Evolutionary conservation across 2,329 filamentous ascomycete genomes (phyloP).

Genomic region (Coniochaeta ligniaria): DNA sequence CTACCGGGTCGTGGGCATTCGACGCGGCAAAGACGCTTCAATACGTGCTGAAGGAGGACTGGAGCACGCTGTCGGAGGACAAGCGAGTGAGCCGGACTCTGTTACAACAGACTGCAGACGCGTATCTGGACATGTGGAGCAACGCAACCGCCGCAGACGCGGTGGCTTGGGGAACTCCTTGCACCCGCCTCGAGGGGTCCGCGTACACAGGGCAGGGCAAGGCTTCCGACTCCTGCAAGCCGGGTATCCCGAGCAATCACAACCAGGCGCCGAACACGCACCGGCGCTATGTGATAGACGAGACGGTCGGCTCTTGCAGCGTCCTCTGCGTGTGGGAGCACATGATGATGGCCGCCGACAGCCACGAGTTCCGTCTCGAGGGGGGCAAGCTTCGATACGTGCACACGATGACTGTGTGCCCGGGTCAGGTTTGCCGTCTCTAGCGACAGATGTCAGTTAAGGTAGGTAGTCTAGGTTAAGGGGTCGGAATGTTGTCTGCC

Average conservation of each 20-base stretch:
- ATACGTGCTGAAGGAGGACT: constrained; percentile 21
- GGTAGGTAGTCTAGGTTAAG: too few species aligned
- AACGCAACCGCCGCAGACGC: constrained; percentile 17
- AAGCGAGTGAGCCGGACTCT: constrained; percentile 17
- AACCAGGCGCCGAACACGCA: constrained; percentile 15
- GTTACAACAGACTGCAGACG: constrained; percentile 24
- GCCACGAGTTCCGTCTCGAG: constrained; percentile 15
- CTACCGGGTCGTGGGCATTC: constrained; percentile 27
- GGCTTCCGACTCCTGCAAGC: constrained; percentile 15
- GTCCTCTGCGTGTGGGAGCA: constrained; percentile 16
- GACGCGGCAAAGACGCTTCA: constrained; percentile 25
- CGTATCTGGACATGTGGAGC: constrained; percentile 27
- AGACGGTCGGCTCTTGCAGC: constrained; percentile 15
- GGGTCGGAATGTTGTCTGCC: too few species aligned
- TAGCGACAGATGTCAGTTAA: too few species aligned
- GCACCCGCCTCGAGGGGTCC: constrained; percentile 20
- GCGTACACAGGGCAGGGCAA: constrained; percentile 16
- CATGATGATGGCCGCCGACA: constrained; percentile 15
- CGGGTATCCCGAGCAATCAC: constrained; percentile 14
- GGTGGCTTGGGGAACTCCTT: constrained; percentile 29
- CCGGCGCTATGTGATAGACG: constrained; percentile 20
- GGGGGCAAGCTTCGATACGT: constrained; percentile 13
- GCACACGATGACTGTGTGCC: constrained; percentile 13
- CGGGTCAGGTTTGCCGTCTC: neutral
- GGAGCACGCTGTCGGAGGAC: constrained; percentile 19